Base-by-base conservation (phyloP, 2,329 filamentous ascomycete genomes). In the Zarea fungicola region DNA sequence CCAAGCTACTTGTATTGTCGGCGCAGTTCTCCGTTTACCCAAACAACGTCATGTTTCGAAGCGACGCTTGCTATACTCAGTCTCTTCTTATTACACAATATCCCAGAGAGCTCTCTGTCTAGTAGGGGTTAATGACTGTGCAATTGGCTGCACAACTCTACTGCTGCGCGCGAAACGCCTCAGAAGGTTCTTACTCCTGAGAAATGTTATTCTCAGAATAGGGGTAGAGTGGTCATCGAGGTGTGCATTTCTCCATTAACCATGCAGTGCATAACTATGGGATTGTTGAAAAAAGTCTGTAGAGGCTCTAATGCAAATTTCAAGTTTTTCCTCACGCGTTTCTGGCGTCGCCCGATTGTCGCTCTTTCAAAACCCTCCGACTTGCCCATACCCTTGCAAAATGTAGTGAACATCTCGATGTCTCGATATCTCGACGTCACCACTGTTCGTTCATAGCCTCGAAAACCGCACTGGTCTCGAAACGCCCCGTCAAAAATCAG, bases 241-340 rank as follows among this genome's bases (percentile, higher is more conserved):
- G 37, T 46, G 32, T 46, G 32, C 14, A 11, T 13, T 45, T 45
- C 42, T 36, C 42, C 44, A 47, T 47, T 39, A 31, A 29, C 26
- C 26, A 14, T 10, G 13, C 26, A 36, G 36, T 40, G 28, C 23
- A 26, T 8, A 40, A 41, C 34, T 7, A 47, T 41, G 44, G 44
- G 18, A 41, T 34, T 41, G 11, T 47, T 5, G 26, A 19, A 47
- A n/a, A n/a, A 47, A 47, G 25, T 6, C 26, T 4, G 28, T 47
- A 19, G 14, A 14, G 32, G 21, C 25, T 34, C 16, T 28, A 26
- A n/a, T 16, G 18, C 35, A 18, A 23, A 41, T 25, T 34, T 32
- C 14, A 26, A 47, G n/a, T 35, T 28, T 32, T 40, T 41, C 35
- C 10, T 9, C 21, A 28, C 28, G 8, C 10, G 14, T n/a, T n/a